phyloP scores from a whole-genome alignment of 2,329 filamentous ascomycete genomes.

The Trichoderma asperellum region DNA sequence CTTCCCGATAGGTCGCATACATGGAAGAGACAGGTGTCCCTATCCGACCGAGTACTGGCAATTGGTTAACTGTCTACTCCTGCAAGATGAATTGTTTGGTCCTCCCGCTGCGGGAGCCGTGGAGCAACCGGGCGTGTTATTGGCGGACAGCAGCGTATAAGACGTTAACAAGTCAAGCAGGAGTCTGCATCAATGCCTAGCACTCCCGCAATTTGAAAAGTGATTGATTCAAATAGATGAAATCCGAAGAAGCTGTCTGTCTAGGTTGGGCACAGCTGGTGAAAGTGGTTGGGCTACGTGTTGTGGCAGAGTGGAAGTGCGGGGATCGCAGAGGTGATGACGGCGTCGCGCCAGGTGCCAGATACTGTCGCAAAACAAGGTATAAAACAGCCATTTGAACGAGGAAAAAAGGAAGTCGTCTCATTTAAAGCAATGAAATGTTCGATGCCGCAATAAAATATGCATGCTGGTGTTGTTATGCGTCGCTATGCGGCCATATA shows the following conservation, averaged over 20 bases:
- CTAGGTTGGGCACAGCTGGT: constrained; percentile 20
- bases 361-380: constrained; percentile 1
- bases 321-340: constrained; percentile 15
- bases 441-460: not conserved
- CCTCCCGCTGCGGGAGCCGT: not conserved
- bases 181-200: constrained; percentile 20
- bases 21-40: constrained; percentile 13
- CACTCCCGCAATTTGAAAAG: not conserved
- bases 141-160: constrained; percentile 11
- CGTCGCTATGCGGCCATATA: not conserved
- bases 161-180: not conserved
- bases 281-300: constrained; percentile 18
- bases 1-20: constrained; percentile 5
- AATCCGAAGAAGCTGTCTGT: not conserved
- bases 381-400: not conserved
- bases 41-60: not conserved
- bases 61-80: constrained; percentile 13
- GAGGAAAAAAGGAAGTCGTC: not conserved
- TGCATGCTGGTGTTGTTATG: not conserved
- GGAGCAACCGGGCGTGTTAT: constrained; percentile 7
- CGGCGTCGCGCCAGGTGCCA: not conserved
- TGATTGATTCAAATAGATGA: not conserved
- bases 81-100: constrained; percentile 17
- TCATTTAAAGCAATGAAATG: not conserved
- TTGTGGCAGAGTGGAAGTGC: constrained; percentile 19